Conservation (phyloP, 208 protist species). For the Trypanosoma boissoni region DNA sequence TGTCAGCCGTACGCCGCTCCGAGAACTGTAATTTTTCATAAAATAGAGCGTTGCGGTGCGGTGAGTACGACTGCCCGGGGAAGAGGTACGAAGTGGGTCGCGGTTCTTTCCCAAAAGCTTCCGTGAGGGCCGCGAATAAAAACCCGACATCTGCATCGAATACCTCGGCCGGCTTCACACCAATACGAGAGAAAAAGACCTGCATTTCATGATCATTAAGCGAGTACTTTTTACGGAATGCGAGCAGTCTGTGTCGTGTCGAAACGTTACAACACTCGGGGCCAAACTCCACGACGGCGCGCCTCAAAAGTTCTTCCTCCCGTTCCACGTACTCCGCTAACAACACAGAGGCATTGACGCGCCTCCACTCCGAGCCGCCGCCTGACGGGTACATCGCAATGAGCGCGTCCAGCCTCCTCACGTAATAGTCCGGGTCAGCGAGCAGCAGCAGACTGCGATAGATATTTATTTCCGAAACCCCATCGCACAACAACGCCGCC, state of each 20-base stretch:
- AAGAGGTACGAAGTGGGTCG: constrained; percentile 48
- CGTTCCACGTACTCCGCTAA: constrained; percentile 26
- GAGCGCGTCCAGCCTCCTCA: constrained; percentile 35
- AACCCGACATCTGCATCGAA: constrained; percentile 61
- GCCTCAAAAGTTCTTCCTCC: constrained; percentile 62
- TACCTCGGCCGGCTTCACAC: constrained; percentile 32
- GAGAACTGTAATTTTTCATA: constrained; percentile 41
- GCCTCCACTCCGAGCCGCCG: constrained; percentile 13
- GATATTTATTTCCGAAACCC: constrained; percentile 35
- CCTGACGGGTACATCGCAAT: constrained; percentile 30
- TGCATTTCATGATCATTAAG: constrained; percentile 36
- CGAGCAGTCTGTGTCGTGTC: constrained; percentile 36
- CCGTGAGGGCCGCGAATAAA: constrained; percentile 45
- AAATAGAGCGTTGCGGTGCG: constrained; percentile 44
- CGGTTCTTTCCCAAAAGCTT: constrained; percentile 41
- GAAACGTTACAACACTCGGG: constrained; percentile 53
- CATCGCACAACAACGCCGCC: constrained; percentile 22
- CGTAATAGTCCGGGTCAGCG: constrained; percentile 39
- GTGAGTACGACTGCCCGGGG: constrained; percentile 29
- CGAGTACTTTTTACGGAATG: constrained; percentile 51
- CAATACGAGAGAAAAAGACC: constrained; percentile 25
- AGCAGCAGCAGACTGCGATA: constrained; percentile 36
- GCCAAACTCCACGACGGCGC: constrained; percentile 48
- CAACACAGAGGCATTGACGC: constrained; percentile 24
- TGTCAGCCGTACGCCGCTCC: background rate